Evolutionary conservation across 2,329 filamentous ascomycete species (phyloP).

Genomic region (Karstenula rhodostoma): DNA sequence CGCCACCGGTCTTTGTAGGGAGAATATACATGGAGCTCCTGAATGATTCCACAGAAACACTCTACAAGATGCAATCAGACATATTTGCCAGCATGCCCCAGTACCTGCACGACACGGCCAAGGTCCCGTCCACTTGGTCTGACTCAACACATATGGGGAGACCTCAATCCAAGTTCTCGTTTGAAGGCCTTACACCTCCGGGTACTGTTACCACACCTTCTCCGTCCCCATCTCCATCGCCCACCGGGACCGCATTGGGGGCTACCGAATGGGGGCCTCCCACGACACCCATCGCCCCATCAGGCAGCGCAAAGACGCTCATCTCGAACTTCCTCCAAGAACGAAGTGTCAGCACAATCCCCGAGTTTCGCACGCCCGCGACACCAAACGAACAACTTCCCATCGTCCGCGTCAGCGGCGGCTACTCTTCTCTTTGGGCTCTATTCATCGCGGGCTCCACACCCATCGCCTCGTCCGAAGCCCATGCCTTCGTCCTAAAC

Average conservation of each 20-base stretch:
- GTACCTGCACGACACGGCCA: conserved; percentile 43
- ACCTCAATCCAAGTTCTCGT: neutral
- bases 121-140: conserved; percentile 14
- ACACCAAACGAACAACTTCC: conserved; percentile 33
- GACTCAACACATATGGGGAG: neutral
- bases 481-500: conserved; percentile 33
- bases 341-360: neutral
- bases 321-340: conserved; percentile 33
- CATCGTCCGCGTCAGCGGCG: conserved; percentile 41
- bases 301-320: conserved; percentile 20
- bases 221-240: conserved; percentile 2
- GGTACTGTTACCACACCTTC: neutral
- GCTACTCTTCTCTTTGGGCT: conserved; percentile 42
- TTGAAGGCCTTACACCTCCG: neutral
- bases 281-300: conserved; percentile 5
- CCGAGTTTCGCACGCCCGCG: neutral
- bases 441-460: conserved; percentile 42
- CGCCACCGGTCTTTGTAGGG: conserved; percentile 36
- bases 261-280: neutral
- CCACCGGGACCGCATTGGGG: neutral
- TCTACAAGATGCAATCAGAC: conserved; percentile 40
- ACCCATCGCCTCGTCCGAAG: conserved; percentile 32
- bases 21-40: conserved; percentile 32
- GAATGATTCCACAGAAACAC: conserved; percentile 28
- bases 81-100: conserved; percentile 47